phyloP scores from a whole-genome alignment of 768 basidiomycete genomes.

The Xanthoconium stramineum region DNA sequence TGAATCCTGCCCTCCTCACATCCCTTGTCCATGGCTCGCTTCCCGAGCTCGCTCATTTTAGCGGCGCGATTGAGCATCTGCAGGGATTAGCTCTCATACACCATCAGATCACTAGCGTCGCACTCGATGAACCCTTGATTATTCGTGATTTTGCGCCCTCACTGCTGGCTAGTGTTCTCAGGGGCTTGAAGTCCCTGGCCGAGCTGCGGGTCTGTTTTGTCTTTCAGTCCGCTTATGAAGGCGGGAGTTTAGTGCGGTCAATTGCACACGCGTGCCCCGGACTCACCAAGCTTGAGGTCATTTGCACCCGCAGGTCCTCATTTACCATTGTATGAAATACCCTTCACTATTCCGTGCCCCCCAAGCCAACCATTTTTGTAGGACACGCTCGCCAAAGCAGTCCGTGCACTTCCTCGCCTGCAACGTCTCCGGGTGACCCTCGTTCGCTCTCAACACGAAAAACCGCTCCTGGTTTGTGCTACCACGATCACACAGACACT shows the following conservation, averaged over 20 bases:
- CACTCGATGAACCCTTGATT: constrained; percentile 62
- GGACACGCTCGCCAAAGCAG: constrained; percentile 52
- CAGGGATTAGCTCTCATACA: constrained; percentile 53
- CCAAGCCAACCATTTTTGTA: constrained; percentile 1
- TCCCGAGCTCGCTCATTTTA: constrained; percentile 52
- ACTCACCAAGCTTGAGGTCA: constrained; percentile 60
- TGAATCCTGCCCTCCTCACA: constrained; percentile 52
- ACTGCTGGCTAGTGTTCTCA: constrained; percentile 56
- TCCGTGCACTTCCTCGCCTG: constrained; percentile 60
- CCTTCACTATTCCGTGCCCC: neutral
- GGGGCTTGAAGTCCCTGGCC: constrained; percentile 50
- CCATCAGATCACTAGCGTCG: constrained; percentile 49
- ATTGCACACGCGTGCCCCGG: constrained; percentile 65
- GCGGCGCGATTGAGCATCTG: constrained; percentile 65
- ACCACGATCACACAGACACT: constrained; percentile 60
- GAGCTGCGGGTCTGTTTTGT: constrained; percentile 64
- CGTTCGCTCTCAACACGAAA: constrained; percentile 66
- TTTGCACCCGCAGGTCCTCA: constrained; percentile 65
- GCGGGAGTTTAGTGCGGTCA: constrained; percentile 64
- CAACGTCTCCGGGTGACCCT: constrained; percentile 61
- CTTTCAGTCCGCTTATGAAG: constrained; percentile 72
- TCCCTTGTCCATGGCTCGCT: constrained; percentile 46
- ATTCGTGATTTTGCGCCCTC: constrained; percentile 67
- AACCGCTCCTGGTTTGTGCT: constrained; percentile 55
- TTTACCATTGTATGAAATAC: constrained; percentile 58